Evolutionary conservation across 2,329 filamentous ascomycete genomes (phyloP).

Genomic region (Rosellinia necatrix): DNA sequence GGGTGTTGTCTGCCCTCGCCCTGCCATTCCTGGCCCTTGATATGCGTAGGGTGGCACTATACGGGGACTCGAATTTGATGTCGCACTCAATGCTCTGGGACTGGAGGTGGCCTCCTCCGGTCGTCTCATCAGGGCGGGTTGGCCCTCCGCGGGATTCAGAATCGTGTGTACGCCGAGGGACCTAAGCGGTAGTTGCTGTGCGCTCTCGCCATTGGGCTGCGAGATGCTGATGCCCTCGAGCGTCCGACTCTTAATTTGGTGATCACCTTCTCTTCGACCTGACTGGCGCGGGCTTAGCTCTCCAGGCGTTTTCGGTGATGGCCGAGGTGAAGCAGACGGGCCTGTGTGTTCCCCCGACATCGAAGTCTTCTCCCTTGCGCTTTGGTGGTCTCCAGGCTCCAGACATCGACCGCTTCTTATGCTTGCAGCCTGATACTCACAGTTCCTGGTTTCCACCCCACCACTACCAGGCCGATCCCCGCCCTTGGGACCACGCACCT

Average conservation of each 20-base stretch:
- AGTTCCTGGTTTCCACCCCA: slow-evolving; percentile 36
- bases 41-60: slow-evolving; percentile 31
- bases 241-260: slow-evolving; percentile 33
- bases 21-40: slow-evolving; percentile 30
- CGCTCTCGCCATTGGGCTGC: slow-evolving; percentile 39
- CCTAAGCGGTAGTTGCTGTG: slow-evolving; percentile 40
- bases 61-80: slow-evolving; percentile 35
- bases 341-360: slow-evolving; percentile 66
- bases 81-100: slow-evolving; percentile 25
- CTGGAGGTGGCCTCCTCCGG: slow-evolving; percentile 26
- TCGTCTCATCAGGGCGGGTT: slow-evolving; percentile 29
- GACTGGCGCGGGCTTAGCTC: slow-evolving; percentile 39
- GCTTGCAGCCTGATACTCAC: slow-evolving; percentile 35
- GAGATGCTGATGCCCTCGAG: slow-evolving; percentile 37
- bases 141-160: slow-evolving; percentile 48
- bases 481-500: slow-evolving; percentile 34
- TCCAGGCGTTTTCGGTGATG: slow-evolving; percentile 50
- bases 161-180: slow-evolving; percentile 50
- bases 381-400: slow-evolving; percentile 54
- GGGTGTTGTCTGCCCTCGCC: slow-evolving; percentile 32
- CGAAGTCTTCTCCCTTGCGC: slow-evolving; percentile 62
- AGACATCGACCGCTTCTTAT: slow-evolving; percentile 59
- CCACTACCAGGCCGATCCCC: slow-evolving; percentile 35
- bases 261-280: slow-evolving; percentile 40
- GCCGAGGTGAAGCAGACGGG: slow-evolving; percentile 58